Evolutionary conservation across 2,329 filamentous ascomycete species (phyloP), one percentile per base, ranked within the genome.

Genomic region (Keithomyces neogunnii): DNA sequence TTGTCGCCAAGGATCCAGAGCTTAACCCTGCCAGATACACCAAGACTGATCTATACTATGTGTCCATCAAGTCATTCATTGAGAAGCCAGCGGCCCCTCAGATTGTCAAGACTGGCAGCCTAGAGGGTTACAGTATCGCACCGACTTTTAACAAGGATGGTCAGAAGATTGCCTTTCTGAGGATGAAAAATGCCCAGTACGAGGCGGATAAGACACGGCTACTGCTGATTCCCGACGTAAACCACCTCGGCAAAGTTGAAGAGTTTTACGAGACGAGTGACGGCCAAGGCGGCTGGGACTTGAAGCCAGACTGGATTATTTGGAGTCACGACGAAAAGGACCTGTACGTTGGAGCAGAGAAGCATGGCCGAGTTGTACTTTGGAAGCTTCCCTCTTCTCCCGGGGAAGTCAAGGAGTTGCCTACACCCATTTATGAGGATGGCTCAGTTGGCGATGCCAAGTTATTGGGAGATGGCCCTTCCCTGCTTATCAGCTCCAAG

Each of bases 31-130:
- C 88, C 0, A 78, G 86, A 51, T 82, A 87, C 65, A 95, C 89
- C 5, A 92, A 91, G 61, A 85, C 85, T 0, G 87, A 93, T 61
- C 77, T 95, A 33, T 95, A 93, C 67, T 81, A 85, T 45, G 77
- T 87, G 3, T 78, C 83, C 0, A 71, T 90, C 33, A 71, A 74
- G 47, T 79, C 75, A 3, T 90, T 86, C 62, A 67, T 73, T 4
- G 75, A 82, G 48, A 62, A 75, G 63, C 66, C 82, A 55, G 71
- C 75, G 29, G 53, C 64, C 49, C 81, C 75, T 3, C 75, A 73
- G 61, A 70, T 78, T 30, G 57, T 69, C 47, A 74, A 76, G 63
- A 85, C 80, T 28, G 78, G 74, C 51, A 70, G 70, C 62, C 64
- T 87, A 62, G 69, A 74, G 54, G 87, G 87, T 5, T 88, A 89